Evolutionary conservation across 352 stramenopile genomes (phyloP).

Genomic region (Globisporangium carolinianum): DNA sequence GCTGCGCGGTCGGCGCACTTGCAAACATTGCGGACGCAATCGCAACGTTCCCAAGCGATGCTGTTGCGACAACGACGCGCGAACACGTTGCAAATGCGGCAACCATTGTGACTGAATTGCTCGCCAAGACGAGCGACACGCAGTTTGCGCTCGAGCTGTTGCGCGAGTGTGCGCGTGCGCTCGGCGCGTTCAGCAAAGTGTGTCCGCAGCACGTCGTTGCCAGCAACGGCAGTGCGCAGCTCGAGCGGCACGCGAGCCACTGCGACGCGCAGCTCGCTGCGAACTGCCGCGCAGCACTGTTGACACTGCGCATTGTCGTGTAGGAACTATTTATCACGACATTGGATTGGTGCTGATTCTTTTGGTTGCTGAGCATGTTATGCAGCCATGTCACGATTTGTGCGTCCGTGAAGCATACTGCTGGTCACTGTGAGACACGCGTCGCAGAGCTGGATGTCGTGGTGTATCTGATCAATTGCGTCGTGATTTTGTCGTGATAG

Average conservation of each 20-base stretch:
- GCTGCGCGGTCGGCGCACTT: slow-evolving; percentile 55
- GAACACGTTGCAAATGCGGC: slow-evolving; percentile 47
- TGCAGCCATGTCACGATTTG: too few species aligned
- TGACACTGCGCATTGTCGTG: slow-evolving; percentile 12
- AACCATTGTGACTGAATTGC: slow-evolving; percentile 30
- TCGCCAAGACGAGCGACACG: slow-evolving; percentile 39
- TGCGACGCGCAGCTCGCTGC: slow-evolving; percentile 53
- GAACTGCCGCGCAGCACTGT: slow-evolving; percentile 40
- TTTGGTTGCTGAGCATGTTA: too few species aligned
- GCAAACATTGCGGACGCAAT: slow-evolving; percentile 62
- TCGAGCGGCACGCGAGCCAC: slow-evolving; percentile 51
- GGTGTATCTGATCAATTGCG: too few species aligned
- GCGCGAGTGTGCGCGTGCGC: slow-evolving; percentile 59
- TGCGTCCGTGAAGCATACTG: too few species aligned
- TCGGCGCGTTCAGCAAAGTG: slow-evolving; percentile 45
- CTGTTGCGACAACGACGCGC: slow-evolving; percentile 23
- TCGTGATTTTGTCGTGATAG: too few species aligned
- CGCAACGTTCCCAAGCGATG: slow-evolving; percentile 32
- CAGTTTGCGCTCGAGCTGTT: slow-evolving; percentile 66
- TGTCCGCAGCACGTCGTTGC: slow-evolving; percentile 24
- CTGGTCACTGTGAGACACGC: too few species aligned
- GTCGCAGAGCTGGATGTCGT: too few species aligned
- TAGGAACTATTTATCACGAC: neutral
- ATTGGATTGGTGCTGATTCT: neutral
- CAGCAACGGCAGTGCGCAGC: slow-evolving; percentile 20